These are phyloP conservation scores for Catenaria anguillulae DNA, from an alignment of 371 early-diverging fungal species.

Conservation along the genomic window DNA sequence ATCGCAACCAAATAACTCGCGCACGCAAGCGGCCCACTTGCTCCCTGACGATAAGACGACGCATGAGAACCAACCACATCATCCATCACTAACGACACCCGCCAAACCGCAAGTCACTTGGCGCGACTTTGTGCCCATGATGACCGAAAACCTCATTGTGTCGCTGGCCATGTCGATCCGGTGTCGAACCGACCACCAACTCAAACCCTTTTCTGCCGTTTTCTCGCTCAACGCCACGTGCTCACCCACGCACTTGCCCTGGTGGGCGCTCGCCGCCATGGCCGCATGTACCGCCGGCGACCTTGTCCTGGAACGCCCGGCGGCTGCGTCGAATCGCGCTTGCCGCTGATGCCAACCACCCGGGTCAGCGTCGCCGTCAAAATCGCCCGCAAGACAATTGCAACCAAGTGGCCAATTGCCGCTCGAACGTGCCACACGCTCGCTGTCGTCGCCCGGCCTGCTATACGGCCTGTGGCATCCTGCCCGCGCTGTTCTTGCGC, in stretches of 20 bases:
- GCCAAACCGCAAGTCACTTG: no score
- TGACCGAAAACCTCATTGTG: neutral
- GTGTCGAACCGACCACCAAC: neutral
- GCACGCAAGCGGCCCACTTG: no score
- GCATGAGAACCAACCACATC: no score
- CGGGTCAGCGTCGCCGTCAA: neutral
- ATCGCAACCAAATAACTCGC: no score
- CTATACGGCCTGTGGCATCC: neutral
- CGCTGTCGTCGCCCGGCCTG: neutral
- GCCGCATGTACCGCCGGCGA: neutral
- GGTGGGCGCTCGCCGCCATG: neutral
- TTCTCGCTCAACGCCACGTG: neutral
- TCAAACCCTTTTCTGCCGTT: neutral
- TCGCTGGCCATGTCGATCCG: neutral
- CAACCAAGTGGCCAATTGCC: neutral
- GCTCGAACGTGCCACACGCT: neutral
- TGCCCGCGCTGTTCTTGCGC: neutral
- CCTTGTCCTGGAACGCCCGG: neutral
- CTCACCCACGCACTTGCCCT: neutral
- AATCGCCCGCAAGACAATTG: no score
- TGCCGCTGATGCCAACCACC: neutral
- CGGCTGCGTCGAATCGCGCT: neutral
- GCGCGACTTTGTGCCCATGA: neutral
- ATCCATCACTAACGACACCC: no score
- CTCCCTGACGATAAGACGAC: no score